Evolutionary conservation across 352 stramenopile species (phyloP).

Genomic region (Pythium grandisporangium): DNA sequence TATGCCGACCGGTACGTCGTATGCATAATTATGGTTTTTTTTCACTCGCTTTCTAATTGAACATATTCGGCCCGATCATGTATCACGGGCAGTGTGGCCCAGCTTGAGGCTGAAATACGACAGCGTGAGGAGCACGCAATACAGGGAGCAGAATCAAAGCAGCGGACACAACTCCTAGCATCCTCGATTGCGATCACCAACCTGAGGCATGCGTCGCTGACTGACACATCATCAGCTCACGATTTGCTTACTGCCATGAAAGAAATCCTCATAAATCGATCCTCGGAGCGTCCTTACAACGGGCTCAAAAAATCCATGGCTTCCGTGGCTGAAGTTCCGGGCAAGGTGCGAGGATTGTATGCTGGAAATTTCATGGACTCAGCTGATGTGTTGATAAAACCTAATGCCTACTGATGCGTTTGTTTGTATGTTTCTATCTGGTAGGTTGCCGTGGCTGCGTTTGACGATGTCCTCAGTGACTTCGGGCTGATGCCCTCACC

Average conservation of each 20-base stretch:
- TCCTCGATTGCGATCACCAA: constrained; percentile 18
- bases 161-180: too few relatives aligned
- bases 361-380: background rate
- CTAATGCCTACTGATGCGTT: background rate
- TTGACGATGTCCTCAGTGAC: constrained; percentile 64
- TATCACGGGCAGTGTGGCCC: too few relatives aligned
- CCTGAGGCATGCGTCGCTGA: constrained; percentile 40
- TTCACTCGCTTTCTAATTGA: too few relatives aligned
- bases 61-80: too few relatives aligned
- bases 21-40: too few relatives aligned
- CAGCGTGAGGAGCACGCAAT: too few relatives aligned
- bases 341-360: constrained; percentile 40
- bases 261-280: constrained; percentile 45
- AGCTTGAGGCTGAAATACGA: too few relatives aligned
- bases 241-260: constrained; percentile 67
- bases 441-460: constrained; percentile 51
- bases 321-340: constrained; percentile 49
- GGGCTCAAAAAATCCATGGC: constrained; percentile 74
- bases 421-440: too few relatives aligned
- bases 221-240: constrained; percentile 30
- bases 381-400: background rate
- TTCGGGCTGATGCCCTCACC: constrained; percentile 42
- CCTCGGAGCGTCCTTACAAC: constrained; percentile 57
- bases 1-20: constrained; percentile 22
- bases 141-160: too few relatives aligned